These are phyloP conservation scores for Talaromyces sp. DNA, from an alignment of 2,329 filamentous ascomycete genomes.

Conservation along the genomic window DNA sequence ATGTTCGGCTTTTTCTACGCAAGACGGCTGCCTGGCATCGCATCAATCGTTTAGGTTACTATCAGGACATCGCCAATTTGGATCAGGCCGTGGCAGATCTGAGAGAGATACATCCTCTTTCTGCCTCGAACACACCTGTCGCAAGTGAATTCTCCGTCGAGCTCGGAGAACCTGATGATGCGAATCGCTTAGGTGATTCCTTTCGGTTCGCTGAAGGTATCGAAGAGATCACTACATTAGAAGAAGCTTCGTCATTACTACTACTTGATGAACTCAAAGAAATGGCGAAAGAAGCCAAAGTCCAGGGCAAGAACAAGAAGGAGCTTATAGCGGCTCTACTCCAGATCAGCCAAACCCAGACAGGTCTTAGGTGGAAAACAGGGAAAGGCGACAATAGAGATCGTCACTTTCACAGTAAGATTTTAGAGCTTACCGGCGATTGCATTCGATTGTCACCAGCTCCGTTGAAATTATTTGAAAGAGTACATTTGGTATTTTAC, in stretches of 20 bases:
- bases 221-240: constrained; percentile 69
- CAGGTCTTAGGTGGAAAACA: constrained; percentile 62
- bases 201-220: constrained; percentile 82
- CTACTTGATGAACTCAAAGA: constrained; percentile 82
- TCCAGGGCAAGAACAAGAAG: constrained; percentile 82
- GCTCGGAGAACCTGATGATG: constrained; percentile 44
- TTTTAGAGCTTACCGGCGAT: constrained; percentile 71
- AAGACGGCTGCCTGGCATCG: constrained; percentile 93
- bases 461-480: constrained; percentile 78
- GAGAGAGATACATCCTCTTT: constrained; percentile 57
- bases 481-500: constrained; percentile 94
- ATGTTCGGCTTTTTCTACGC: constrained; percentile 86
- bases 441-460: constrained; percentile 75
- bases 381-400: constrained; percentile 60
- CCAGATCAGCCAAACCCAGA: constrained; percentile 70
- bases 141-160: constrained; percentile 45
- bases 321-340: constrained; percentile 73
- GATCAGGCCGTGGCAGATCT: constrained; percentile 62
- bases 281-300: constrained; percentile 79
- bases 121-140: constrained; percentile 36
- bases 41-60: constrained; percentile 70
- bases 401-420: constrained; percentile 71
- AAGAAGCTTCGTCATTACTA: constrained; percentile 78
- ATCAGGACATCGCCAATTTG: constrained; percentile 76
- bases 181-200: constrained; percentile 47